Evolutionary conservation across 2,329 filamentous ascomycete species (phyloP).

Genomic region (Aschersonia sp.): DNA sequence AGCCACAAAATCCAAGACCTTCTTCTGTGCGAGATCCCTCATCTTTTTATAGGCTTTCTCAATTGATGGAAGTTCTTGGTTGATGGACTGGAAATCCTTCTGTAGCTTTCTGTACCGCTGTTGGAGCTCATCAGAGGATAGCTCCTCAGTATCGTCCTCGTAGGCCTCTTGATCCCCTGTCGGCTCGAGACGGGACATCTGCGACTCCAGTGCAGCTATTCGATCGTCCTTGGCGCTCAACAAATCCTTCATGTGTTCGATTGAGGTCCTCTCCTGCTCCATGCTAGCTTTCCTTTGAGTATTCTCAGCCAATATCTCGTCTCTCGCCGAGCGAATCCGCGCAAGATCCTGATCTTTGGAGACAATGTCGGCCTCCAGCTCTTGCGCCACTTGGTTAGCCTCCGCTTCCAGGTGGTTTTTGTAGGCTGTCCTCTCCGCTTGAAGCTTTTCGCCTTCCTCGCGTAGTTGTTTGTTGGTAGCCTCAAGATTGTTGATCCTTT

Average conservation of each 20-base stretch:
- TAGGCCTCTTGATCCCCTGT: slow-evolving; percentile 30
- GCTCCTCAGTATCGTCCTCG: slow-evolving; percentile 35
- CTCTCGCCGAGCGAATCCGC: slow-evolving; percentile 68
- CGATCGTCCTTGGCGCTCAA: slow-evolving; percentile 65
- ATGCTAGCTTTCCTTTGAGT: slow-evolving; percentile 65
- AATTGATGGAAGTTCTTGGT: slow-evolving; percentile 76
- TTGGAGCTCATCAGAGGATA: slow-evolving; percentile 58
- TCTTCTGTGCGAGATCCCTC: slow-evolving; percentile 71
- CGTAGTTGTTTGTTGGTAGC: slow-evolving; percentile 73
- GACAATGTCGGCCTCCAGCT: slow-evolving; percentile 71
- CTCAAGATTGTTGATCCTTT: slow-evolving; percentile 81
- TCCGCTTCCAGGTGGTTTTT: slow-evolving; percentile 72
- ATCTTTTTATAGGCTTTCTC: slow-evolving; percentile 85
- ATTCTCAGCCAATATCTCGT: slow-evolving; percentile 74
- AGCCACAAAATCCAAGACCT: slow-evolving; percentile 60
- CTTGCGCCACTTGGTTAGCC: slow-evolving; percentile 53
- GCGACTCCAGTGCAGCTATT: slow-evolving; percentile 68
- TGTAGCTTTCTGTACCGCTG: slow-evolving; percentile 61
- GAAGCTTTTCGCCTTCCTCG: slow-evolving; percentile 72
- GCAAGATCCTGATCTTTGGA: slow-evolving; percentile 73
- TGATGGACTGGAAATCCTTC: slow-evolving; percentile 69
- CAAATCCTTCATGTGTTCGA: slow-evolving; percentile 66
- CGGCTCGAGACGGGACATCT: slow-evolving; percentile 56
- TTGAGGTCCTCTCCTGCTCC: slow-evolving; percentile 57
- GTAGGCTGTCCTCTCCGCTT: slow-evolving; percentile 72